Evolutionary conservation across 306 rosid species (phyloP).

Genomic region (cucumber (Cucumis sativus)): DNA sequence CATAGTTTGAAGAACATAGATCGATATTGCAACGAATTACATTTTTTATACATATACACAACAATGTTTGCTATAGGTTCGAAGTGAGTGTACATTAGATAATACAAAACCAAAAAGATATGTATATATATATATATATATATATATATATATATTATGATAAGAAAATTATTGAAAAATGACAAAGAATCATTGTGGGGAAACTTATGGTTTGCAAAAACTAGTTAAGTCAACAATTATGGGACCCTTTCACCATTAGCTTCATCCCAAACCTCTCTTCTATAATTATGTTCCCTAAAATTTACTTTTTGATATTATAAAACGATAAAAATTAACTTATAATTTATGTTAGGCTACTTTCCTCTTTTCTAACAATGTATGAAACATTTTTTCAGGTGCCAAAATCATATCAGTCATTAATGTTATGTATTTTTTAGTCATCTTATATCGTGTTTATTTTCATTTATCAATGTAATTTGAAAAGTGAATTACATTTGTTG

Average conservation of each 20-base stretch:
- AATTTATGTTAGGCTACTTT: too few relatives aligned
- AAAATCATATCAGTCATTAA: too few relatives aligned
- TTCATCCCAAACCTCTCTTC: constrained; percentile 1
- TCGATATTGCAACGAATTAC: background rate
- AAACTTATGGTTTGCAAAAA: background rate
- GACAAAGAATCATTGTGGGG: constrained; percentile 5
- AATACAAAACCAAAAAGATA: background rate
- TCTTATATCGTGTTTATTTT: too few relatives aligned
- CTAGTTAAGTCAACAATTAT: constrained; percentile 1
- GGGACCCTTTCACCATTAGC: background rate
- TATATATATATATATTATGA: background rate
- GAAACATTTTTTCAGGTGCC: too few relatives aligned
- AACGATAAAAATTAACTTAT: too few relatives aligned
- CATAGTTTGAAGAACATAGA: background rate
- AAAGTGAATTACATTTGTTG: too few relatives aligned
- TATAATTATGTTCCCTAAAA: background rate
- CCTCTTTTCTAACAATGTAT: too few relatives aligned
- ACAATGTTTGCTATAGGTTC: too few relatives aligned
- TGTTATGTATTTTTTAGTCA: too few relatives aligned
- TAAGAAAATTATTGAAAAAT: background rate
- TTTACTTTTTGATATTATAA: background rate
- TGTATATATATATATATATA: too few relatives aligned
- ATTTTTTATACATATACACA: background rate
- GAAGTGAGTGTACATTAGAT: background rate
- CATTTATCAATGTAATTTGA: too few relatives aligned